Conservation (phyloP, 345 rosid genomes). For the Raphanus raphanistrum region DNA sequence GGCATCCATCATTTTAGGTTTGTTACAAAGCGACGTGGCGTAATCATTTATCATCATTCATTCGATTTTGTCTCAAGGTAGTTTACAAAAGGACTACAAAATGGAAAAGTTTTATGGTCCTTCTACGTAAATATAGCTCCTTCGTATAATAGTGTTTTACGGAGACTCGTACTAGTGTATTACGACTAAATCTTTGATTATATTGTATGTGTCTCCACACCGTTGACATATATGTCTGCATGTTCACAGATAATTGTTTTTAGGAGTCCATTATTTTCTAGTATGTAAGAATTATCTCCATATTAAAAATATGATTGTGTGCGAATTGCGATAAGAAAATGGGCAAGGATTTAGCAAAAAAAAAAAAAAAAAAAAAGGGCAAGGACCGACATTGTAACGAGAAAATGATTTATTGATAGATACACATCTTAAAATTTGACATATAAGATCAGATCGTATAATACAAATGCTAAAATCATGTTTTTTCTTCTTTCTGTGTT, state of each 20-base stretch:
- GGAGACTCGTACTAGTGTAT: background rate
- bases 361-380: no score
- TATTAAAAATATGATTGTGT: background rate
- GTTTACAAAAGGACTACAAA: background rate
- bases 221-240: background rate
- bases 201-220: background rate
- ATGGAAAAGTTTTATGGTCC: conserved; percentile 19
- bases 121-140: conserved; percentile 28
- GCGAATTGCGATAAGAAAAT: background rate
- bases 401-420: background rate
- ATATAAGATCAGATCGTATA: conserved; percentile 21
- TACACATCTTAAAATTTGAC: background rate
- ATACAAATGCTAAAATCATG: conserved; percentile 1
- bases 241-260: background rate
- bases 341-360: no score
- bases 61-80: conserved; percentile 8
- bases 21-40: conserved; percentile 6
- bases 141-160: background rate
- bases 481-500: background rate
- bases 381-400: conserved; percentile 19
- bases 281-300: background rate
- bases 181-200: background rate
- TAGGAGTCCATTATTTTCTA: background rate
- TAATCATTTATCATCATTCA: conserved; percentile 25
- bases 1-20: conserved; percentile 6